phyloP scores from a whole-genome alignment of 2,329 filamentous ascomycete species.

The Stagonosporopsis rhizophila region DNA sequence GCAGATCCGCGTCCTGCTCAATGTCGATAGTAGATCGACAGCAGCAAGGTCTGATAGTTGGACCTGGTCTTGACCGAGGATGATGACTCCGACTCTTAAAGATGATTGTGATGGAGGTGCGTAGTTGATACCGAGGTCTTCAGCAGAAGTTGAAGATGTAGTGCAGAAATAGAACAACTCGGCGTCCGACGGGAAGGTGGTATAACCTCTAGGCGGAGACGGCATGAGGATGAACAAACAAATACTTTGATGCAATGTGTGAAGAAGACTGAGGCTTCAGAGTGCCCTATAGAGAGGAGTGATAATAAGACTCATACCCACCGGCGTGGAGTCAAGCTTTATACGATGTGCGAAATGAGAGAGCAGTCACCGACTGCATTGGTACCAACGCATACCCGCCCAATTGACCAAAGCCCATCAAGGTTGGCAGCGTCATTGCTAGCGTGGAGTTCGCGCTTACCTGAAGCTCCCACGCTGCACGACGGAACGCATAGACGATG shows the following conservation, averaged over 20 bases:
- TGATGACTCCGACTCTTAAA: slow-evolving; percentile 42
- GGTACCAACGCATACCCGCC: slow-evolving; percentile 1
- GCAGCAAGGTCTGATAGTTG: slow-evolving; percentile 45
- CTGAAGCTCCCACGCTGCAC: slow-evolving; percentile 29
- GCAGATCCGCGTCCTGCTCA: slow-evolving; percentile 39
- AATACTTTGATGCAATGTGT: too few species aligned
- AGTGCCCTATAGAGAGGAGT: not conserved
- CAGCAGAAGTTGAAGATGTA: slow-evolving; percentile 43
- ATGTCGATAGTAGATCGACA: slow-evolving; percentile 43
- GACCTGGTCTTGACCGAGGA: slow-evolving; percentile 38
- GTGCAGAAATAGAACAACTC: slow-evolving; percentile 49
- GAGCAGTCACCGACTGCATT: slow-evolving; percentile 15
- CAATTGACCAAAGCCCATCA: slow-evolving; percentile 21
- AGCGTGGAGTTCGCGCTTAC: slow-evolving; percentile 35
- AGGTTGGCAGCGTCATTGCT: slow-evolving; percentile 30
- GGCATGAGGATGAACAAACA: slow-evolving; percentile 32
- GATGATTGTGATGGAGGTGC: slow-evolving; percentile 45
- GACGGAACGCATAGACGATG: slow-evolving; percentile 28
- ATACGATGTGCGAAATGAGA: slow-evolving; percentile 27
- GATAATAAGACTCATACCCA: slow-evolving; percentile 3
- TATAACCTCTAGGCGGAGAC: slow-evolving; percentile 43
- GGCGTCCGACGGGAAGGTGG: slow-evolving; percentile 44
- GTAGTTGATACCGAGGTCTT: slow-evolving; percentile 43
- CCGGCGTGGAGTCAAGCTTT: slow-evolving; percentile 34
- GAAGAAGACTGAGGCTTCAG: not conserved